Conservation (phyloP, 257 asterid species). For the Hygrophila difformis region DNA sequence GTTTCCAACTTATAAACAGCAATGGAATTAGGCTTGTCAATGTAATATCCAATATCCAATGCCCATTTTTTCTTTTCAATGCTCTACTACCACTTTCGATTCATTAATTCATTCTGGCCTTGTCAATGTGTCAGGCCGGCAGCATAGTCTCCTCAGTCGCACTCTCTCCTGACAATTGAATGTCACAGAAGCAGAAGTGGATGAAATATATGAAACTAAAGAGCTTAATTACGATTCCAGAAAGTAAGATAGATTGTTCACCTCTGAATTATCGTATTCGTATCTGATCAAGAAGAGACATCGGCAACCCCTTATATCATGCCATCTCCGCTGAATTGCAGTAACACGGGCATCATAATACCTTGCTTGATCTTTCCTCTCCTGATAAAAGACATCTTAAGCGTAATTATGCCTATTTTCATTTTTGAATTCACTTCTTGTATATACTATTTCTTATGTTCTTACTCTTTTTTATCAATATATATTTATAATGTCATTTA, state of each 20-base stretch:
- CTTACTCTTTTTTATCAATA: too few relatives aligned
- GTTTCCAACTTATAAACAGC: too few relatives aligned
- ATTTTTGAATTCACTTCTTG: too few relatives aligned
- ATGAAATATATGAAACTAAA: background rate
- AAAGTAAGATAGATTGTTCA: constrained; percentile 6
- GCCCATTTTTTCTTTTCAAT: too few relatives aligned
- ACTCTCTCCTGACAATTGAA: constrained; percentile 53
- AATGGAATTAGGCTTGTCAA: too few relatives aligned
- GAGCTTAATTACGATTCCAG: background rate
- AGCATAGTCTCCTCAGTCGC: constrained; percentile 60
- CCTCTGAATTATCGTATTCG: constrained; percentile 54
- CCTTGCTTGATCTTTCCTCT: constrained; percentile 58
- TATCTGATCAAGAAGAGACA: constrained; percentile 71
- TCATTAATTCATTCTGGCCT: too few relatives aligned
- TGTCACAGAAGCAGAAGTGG: too few relatives aligned
- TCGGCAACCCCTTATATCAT: constrained; percentile 87
- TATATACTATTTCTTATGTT: too few relatives aligned
- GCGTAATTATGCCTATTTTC: too few relatives aligned
- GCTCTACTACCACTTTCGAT: too few relatives aligned
- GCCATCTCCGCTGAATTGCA: constrained; percentile 59
- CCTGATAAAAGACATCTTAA: constrained; percentile 26
- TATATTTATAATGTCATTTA: too few relatives aligned
- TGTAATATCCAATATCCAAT: too few relatives aligned
- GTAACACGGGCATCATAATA: constrained; percentile 61
- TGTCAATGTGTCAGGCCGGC: constrained; percentile 61